Base-by-base conservation (phyloP, 192 early-diverging fungal genomes). In the Helicostylum pulchrum region DNA sequence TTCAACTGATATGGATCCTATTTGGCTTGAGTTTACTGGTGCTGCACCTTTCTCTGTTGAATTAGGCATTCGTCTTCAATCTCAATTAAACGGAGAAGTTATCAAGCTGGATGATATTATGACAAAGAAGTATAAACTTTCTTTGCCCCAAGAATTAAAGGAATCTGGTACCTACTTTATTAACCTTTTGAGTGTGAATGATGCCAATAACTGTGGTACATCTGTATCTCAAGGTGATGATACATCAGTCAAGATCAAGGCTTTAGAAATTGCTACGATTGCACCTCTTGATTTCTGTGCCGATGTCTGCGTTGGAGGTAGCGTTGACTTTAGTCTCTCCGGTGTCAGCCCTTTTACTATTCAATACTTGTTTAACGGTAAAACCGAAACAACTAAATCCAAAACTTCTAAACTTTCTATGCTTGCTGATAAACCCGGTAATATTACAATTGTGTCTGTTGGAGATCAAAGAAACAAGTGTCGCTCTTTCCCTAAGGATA, bases 371-470 rank as follows among this genome's bases (percentile, higher is more conserved):
- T 79, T 77, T 17, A 68, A 79, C 31, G 60, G 53, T 17, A 53
- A 61, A n/a, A 31, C 14, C 5, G 68, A 68, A 55, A 55, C 61
- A 30, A 36, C 72, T 15, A 71, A 64, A 19, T 67, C 64, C 3
- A 23, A 61, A 17, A 62, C 64, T 1, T 58, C 68, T 8, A 53
- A 30, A 11, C 43, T 74, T 7, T 54, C 65, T 7, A 70, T 71
- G 66, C 30, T 74, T 20, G 78, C 78, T 46, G 78, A 80, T 36
- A 74, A 75, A 23, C 64, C 78, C 42, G 78, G 78, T 17, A 80
- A 80, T 57, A 52, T 80, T 61, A 80, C 78, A 3, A 77, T 80
- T 51, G 30, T 73, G 6, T 75, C 73, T 11, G 64, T 80, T 45
- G 76, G 78, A 46, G 70, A 80, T 61, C 70, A 75, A 19, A 61